Conservation (phyloP, 148 eudicot genomes). For the Heliosperma pusillum region DNA sequence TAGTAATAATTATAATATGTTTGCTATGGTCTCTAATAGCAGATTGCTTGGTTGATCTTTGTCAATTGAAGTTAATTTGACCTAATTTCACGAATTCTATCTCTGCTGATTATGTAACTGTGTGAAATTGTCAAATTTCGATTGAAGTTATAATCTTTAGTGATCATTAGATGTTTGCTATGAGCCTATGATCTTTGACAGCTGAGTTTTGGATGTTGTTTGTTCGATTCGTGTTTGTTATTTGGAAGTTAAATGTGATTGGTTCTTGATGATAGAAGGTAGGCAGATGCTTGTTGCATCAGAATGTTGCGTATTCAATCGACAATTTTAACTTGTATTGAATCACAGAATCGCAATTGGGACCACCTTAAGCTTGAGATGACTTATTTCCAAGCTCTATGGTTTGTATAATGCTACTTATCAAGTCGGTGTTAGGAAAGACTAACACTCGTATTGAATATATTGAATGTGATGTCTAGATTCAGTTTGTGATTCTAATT, state of each 20-base stretch:
- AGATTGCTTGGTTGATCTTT: background rate
- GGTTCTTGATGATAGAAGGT: background rate
- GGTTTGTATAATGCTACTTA: background rate
- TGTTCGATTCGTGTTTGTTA: conserved; percentile 31
- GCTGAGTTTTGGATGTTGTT: background rate
- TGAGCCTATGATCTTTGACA: background rate
- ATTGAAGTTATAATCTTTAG: background rate
- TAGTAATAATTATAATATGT: background rate
- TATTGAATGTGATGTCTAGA: conserved; percentile 38
- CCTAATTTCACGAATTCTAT: background rate
- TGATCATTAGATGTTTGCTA: background rate
- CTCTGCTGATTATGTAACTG: background rate
- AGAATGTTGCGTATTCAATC: background rate
- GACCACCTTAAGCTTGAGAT: background rate
- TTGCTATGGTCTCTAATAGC: no score
- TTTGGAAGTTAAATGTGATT: background rate
- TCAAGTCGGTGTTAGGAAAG: no score
- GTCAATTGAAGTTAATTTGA: background rate
- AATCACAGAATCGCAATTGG: background rate
- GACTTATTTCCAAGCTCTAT: background rate
- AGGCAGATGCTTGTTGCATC: background rate
- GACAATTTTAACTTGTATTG: no score
- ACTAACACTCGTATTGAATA: background rate
- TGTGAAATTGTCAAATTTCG: no score
- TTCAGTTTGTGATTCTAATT: conserved; percentile 81